A percentile compares a stretch with the other conserved stretches of the same genome.
Evolutionary conservation across 495 filamentous ascomycete genomes (phyloP).

Genomic region (Hypoxylon fuscum): DNA sequence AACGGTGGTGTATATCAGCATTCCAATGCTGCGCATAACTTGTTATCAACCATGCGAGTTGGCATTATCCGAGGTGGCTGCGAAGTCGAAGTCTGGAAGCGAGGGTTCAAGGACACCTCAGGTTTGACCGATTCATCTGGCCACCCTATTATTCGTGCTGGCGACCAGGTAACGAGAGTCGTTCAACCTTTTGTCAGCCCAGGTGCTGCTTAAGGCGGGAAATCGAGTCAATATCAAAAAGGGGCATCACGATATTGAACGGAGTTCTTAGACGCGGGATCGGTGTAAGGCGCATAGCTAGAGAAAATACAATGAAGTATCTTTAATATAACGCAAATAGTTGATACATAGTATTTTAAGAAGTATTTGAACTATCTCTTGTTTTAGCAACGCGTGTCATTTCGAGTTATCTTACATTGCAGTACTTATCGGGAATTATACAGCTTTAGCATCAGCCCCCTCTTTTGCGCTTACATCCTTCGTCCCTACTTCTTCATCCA

Average conservation of each 20-base stretch:
- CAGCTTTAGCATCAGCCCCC: conserved; percentile 9
- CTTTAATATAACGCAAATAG: no score
- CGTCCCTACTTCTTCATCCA: conserved; percentile 35
- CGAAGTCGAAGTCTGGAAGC: conserved; percentile 99
- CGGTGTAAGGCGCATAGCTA: no score
- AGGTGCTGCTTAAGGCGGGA: conserved; percentile 68
- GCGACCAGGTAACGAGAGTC: conserved; percentile 88
- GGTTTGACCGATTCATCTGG: no score
- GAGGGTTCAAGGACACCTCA: conserved; percentile 72
- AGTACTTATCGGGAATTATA: conserved; percentile 3
- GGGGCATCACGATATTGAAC: no score
- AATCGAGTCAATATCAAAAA: no score
- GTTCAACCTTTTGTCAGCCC: conserved; percentile 74
- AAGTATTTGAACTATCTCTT: no score
- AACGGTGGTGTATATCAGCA: conserved; percentile 99
- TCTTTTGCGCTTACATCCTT: conserved; percentile 28
- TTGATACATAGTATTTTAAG: no score
- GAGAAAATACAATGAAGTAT: no score
- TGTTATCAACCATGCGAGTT: conserved; percentile 94
- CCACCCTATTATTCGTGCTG: conserved; percentile 65
- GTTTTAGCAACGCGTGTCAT: no score
- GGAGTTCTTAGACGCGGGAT: background rate
- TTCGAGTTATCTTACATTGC: background rate
- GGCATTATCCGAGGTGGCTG: conserved; percentile 95
- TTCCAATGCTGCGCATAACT: conserved; percentile 96